phyloP scores from a whole-genome alignment of 2,329 filamentous ascomycete genomes.

The Ascochyta pisi region DNA sequence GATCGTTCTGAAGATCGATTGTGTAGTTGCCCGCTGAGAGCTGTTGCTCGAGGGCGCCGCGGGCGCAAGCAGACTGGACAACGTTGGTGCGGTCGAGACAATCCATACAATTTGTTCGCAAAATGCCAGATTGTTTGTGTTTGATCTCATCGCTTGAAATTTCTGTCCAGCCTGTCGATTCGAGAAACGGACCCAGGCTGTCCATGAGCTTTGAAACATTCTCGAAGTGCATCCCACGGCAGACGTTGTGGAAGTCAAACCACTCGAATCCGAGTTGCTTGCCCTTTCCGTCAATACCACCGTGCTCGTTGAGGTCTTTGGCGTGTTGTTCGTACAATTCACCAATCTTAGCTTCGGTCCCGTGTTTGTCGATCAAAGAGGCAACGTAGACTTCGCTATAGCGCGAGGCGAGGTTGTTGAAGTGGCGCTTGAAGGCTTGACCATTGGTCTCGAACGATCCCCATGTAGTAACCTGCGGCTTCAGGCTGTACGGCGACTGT shows the following conservation, averaged over 20 bases:
- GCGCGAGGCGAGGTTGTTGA: slow-evolving; percentile 68
- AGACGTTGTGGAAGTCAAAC: slow-evolving; percentile 96
- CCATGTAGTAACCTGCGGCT: slow-evolving; percentile 81
- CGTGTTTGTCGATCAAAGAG: slow-evolving; percentile 88
- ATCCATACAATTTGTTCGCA: slow-evolving; percentile 99
- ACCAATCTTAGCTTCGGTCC: slow-evolving; percentile 80
- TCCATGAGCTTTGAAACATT: slow-evolving; percentile 85
- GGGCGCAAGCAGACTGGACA: slow-evolving; percentile 88
- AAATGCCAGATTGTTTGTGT: slow-evolving; percentile 71
- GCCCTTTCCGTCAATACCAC: slow-evolving; percentile 57
- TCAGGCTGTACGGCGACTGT: slow-evolving; percentile 91
- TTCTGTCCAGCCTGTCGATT: slow-evolving; percentile 74
- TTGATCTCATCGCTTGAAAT: slow-evolving; percentile 53
- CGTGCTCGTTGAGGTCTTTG: slow-evolving; percentile 67
- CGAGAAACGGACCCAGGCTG: slow-evolving; percentile 70
- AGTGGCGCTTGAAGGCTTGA: slow-evolving; percentile 79
- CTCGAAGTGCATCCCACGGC: slow-evolving; percentile 96
- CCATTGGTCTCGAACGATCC: slow-evolving; percentile 83
- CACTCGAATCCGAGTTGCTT: slow-evolving; percentile 77
- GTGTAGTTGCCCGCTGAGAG: slow-evolving; percentile 77
- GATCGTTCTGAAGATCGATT: slow-evolving; percentile 76
- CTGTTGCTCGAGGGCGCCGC: slow-evolving; percentile 80
- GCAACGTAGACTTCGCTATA: slow-evolving; percentile 83
- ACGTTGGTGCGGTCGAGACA: slow-evolving; percentile 96
- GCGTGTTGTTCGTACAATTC: slow-evolving; percentile 76